Base-by-base conservation (phyloP, 257 asterid genomes). In the Paraleonurus japonicus region DNA sequence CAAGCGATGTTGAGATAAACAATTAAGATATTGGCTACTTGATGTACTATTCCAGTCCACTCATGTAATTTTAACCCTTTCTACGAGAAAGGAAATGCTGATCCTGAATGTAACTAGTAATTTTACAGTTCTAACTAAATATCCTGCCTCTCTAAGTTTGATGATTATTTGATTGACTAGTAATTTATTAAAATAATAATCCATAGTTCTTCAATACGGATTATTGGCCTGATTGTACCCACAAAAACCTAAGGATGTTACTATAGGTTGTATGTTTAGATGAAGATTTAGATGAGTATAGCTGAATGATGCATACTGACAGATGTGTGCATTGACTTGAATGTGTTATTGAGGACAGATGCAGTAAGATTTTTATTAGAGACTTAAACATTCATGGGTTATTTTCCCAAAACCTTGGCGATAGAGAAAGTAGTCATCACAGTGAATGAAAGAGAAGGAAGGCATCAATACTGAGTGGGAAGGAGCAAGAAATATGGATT, bases 111-210 rank as follows among this genome's bases (percentile, higher is more conserved):
- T 57, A 47, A 37, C 48, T 23, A 55, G 19, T 23, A 22, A 7
- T 23, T 32, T 51, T n/a, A 62, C 4, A 1, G 69, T 5, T 61
- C 53, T 24, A 8, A 55, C 11, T 41, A 32, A 22, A 20, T 35
- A 75, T 27, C 26, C 13, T 13, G 60, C 19, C 50, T 23, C 17
- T 60, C 20, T 13, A 32, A 26, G 45, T 39, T 33, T 65, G 39
- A 65, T 55, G 47, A 17, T 22, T 61, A 22, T 51, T 65, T 64
- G 58, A 72, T 35, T 72, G 64, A 45, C 54, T 51, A 41, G 4
- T 12, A 43, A 9, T 37, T 9, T 37, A 37, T 2, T 43, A 43
- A 43, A 7, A 33, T 28, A 1, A 45, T 47, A 27, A 47, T 39
- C 43, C 12, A 58, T 59, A 24, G 10, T 33, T 33, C 76, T 33